Evolutionary conservation across 768 basidiomycete genomes (phyloP), one percentile per base, ranked within the genome.

Genomic region (Suillus placidus): DNA sequence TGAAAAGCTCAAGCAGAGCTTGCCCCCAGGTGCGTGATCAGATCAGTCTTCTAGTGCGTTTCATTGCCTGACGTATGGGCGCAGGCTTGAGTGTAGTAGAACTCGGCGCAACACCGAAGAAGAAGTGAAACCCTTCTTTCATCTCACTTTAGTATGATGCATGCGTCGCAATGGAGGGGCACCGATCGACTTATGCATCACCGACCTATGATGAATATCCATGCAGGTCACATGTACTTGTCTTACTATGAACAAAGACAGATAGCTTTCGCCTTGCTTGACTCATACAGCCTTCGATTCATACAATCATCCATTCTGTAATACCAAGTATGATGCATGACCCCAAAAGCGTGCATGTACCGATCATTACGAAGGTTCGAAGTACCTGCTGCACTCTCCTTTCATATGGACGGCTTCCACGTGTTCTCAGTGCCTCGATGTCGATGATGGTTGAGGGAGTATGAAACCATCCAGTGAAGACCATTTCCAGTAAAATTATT

Each of bases 1-100:
- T 47, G 95, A 97, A 79, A 99, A 98, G 85, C 88, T 99, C 73
- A 88, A 91, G 84, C 93, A 93, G 84, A 90, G 89, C 75, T 85
- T 99, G 61, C 97, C 97, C 62, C 97, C 97, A 74, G 94, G 97
- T 96, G 75, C 73, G 92, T 42, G 40, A 60, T 60, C 26, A 81
- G 58, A 60, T n/a, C 18, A 80, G 30, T 40, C 40, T 10, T 61
- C 20, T 34, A 6, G 54, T 10, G 4, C 16, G 14, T 26, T 45
- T 65, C 64, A 14, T n/a, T 67, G 16, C 34, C 52, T 58, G 16
- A 13, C 4, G 6, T 23, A 13, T n/a, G n/a, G 20, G 10, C 1
- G 60, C 68, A 94, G 93, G 89, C 73, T 84, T 95, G 72, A 81
- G 76, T 47, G 83, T 95, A 58, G 81, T 87, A 68, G 93, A 94